phyloP scores from a whole-genome alignment of 306 rosid species.

The Ormosia emarginata region DNA sequence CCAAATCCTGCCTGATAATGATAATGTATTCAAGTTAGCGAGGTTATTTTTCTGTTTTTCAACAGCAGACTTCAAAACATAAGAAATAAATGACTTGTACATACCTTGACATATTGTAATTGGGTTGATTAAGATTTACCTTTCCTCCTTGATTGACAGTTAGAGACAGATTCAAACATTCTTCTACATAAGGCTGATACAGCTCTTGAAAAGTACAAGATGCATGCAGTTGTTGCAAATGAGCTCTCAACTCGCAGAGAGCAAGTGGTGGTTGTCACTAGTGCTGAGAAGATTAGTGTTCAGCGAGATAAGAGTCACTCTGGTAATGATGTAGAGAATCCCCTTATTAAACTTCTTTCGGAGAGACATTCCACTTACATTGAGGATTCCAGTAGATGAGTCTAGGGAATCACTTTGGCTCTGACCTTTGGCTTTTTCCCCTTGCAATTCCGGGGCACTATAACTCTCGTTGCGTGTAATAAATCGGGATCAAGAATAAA shows the following conservation, averaged over 20 bases:
- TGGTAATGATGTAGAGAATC: constrained; percentile 64
- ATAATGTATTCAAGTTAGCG: constrained; percentile 3
- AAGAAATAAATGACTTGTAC: not conserved
- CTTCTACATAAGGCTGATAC: constrained; percentile 69
- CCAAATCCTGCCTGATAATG: constrained; percentile 6
- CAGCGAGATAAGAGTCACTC: constrained; percentile 42
- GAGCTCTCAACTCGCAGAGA: constrained; percentile 85
- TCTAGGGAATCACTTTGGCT: not conserved
- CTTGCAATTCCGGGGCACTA: not conserved
- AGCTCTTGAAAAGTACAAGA: constrained; percentile 79
- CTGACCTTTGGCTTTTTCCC: not conserved
- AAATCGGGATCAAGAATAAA: not conserved
- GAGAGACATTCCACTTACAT: constrained; percentile 56
- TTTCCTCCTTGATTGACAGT: constrained; percentile 42
- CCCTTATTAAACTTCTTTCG: constrained; percentile 63
- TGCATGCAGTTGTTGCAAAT: constrained; percentile 91
- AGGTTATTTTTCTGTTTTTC: not conserved
- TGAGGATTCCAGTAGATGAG: constrained; percentile 30
- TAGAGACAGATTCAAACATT: constrained; percentile 88
- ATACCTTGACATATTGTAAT: not conserved
- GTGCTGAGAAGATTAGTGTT: constrained; percentile 50
- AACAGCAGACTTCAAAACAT: not conserved
- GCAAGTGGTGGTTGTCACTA: constrained; percentile 72
- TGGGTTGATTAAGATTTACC: not conserved
- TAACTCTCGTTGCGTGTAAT: not conserved